Percentiles rank a stretch among this genome's conserved stretches.
These are phyloP conservation scores for Ceratocystis lukuohia DNA, from an alignment of 2,329 filamentous ascomycete genomes.

Conservation along the genomic window DNA sequence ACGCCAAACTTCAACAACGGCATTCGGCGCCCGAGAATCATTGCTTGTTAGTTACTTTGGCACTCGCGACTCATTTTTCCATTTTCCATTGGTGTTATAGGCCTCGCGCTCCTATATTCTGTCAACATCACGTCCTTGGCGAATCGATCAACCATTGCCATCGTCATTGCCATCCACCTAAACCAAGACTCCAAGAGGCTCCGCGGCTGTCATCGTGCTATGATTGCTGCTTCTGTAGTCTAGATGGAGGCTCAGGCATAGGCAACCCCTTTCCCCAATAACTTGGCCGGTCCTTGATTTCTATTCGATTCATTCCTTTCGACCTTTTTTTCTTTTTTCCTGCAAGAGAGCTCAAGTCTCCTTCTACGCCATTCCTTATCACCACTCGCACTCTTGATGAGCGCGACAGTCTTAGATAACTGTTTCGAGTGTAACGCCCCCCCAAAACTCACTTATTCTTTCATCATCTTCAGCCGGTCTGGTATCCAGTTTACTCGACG, in stretches of 20 bases:
- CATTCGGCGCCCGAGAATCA: not conserved
- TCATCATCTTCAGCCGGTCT: not conserved
- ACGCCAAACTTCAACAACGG: not conserved
- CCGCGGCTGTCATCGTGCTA: not conserved
- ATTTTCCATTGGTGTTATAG: conserved; percentile 22
- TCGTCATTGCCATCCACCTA: not conserved
- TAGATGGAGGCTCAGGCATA: conserved; percentile 15
- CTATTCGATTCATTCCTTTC: conserved; percentile 14
- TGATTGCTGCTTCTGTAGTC: conserved; percentile 7
- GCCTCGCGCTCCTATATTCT: conserved; percentile 8
- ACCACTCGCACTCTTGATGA: conserved; percentile 9
- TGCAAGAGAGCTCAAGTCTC: conserved; percentile 21
- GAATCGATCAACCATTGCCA: not conserved
- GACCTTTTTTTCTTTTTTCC: conserved; percentile 5
- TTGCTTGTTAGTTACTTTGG: not conserved
- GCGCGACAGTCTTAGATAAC: not conserved
- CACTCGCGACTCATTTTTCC: conserved; percentile 16
- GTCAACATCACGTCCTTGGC: not conserved
- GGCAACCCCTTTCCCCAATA: conserved; percentile 2
- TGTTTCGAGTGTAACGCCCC: not conserved
- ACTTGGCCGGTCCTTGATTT: conserved; percentile 18
- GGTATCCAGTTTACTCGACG: not conserved
- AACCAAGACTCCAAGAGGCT: not conserved
- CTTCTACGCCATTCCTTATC: conserved; percentile 11
- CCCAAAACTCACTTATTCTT: not conserved